These are phyloP conservation scores for Globisporangium alternatum DNA, from an alignment of 352 stramenopile genomes.

Conservation along the genomic window DNA sequence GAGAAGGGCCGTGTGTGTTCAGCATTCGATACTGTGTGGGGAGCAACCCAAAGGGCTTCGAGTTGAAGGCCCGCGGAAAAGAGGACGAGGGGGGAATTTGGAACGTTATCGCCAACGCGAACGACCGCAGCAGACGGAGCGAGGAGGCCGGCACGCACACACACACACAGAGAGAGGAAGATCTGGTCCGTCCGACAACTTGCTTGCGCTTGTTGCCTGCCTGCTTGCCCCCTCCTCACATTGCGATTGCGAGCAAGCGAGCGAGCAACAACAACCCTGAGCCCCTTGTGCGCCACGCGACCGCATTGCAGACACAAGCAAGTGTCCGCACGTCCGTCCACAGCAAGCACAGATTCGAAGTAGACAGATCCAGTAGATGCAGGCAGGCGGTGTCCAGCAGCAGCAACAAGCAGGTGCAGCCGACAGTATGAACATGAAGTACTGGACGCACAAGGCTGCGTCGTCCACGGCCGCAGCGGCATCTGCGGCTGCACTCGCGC, in stretches of 20 bases:
- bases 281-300: background rate
- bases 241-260: background rate
- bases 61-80: conserved; percentile 11
- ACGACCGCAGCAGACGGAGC: background rate
- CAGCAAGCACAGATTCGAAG: background rate
- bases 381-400: background rate
- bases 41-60: conserved; percentile 4
- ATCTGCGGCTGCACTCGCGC: background rate
- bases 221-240: background rate
- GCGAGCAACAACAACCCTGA: background rate
- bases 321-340: background rate
- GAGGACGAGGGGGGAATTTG: conserved; percentile 8
- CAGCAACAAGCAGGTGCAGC: background rate
- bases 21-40: conserved; percentile 6
- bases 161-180: conserved; percentile 4
- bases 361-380: conserved; percentile 5
- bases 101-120: conserved; percentile 10
- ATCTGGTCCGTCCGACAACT: conserved; percentile 10
- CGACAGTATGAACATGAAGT: conserved; percentile 15
- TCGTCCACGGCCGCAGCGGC: background rate
- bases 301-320: conserved; percentile 1
- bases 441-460: conserved; percentile 11
- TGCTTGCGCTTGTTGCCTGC: background rate
- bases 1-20: conserved; percentile 11
- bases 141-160: background rate